These are phyloP conservation scores for Emergomyces pasteurianus DNA, from an alignment of 2,329 filamentous ascomycete species.

Conservation along the genomic window DNA sequence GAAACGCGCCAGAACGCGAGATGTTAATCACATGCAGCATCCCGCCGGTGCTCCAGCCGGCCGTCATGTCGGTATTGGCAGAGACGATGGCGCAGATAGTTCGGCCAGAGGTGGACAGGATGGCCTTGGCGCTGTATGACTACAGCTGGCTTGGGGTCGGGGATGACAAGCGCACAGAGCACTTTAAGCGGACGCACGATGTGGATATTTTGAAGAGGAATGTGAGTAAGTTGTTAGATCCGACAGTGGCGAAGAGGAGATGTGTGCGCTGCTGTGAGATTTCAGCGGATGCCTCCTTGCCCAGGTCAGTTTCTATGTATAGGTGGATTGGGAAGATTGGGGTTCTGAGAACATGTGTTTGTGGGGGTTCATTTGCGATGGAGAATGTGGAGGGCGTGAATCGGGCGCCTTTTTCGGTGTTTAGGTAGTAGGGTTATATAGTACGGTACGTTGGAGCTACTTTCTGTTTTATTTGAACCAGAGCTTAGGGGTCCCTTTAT, in stretches of 20 bases:
- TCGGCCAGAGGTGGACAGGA: conserved; percentile 48
- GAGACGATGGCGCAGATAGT: conserved; percentile 45
- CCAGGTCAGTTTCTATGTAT: conserved; percentile 24
- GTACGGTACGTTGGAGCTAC: not conserved
- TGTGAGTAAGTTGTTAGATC: conserved; percentile 5
- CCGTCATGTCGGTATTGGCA: conserved; percentile 37
- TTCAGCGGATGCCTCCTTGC: conserved; percentile 49
- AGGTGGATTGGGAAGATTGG: conserved; percentile 28
- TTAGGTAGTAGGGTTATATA: not conserved
- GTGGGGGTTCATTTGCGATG: conserved; percentile 30
- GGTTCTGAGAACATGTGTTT: conserved; percentile 27
- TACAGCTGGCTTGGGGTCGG: conserved; percentile 57
- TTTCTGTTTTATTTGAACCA: not conserved
- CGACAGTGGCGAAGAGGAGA: conserved; percentile 27
- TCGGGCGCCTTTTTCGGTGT: not conserved
- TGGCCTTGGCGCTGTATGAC: conserved; percentile 60
- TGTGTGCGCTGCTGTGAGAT: conserved; percentile 52
- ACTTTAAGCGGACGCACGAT: conserved; percentile 50
- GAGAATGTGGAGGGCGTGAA: conserved; percentile 13
- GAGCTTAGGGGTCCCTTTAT: too few relatives aligned
- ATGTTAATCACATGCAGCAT: conserved; percentile 42
- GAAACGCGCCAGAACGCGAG: conserved; percentile 40
- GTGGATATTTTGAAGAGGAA: conserved; percentile 46
- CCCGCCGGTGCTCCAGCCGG: conserved; percentile 39
- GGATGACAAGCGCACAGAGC: conserved; percentile 44